Evolutionary conservation across 2,329 filamentous ascomycete genomes (phyloP).

Genomic region (Xylaria sp.): DNA sequence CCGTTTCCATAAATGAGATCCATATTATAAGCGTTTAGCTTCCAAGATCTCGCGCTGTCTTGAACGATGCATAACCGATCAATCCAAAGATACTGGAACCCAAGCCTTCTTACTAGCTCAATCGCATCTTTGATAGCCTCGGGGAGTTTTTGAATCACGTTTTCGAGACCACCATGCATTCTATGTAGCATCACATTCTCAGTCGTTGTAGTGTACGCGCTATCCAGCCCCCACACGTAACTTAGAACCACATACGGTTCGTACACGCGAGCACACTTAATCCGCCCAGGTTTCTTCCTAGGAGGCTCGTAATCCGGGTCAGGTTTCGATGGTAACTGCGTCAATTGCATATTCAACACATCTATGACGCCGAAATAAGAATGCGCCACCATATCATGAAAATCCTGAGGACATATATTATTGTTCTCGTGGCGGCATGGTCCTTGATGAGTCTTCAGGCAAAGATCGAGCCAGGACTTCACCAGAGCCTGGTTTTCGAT

Average conservation of each 20-base stretch:
- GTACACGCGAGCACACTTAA: neutral
- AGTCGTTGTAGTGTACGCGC: constrained; percentile 5
- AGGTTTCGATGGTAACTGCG: constrained; percentile 7
- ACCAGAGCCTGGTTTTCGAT: constrained; percentile 17
- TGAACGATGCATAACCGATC: constrained; percentile 42
- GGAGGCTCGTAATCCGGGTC: neutral
- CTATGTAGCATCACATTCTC: constrained; percentile 16
- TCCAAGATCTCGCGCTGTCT: constrained; percentile 32
- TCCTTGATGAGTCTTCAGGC: constrained; percentile 9
- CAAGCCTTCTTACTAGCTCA: constrained; percentile 8
- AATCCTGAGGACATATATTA: neutral
- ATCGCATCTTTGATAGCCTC: constrained; percentile 12
- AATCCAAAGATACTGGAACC: constrained; percentile 37
- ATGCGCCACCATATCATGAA: constrained; percentile 9
- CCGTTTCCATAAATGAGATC: constrained; percentile 34
- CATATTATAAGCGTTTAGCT: constrained; percentile 35
- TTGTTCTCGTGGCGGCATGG: constrained; percentile 13
- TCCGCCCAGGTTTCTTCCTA: neutral
- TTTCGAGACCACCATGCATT: constrained; percentile 2
- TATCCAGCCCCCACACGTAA: constrained; percentile 14
- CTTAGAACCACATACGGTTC: constrained; percentile 17
- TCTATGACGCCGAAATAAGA: constrained; percentile 26
- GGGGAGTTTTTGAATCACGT: constrained; percentile 4
- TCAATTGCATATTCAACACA: constrained; percentile 15
- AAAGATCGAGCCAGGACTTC: constrained; percentile 19